phyloP scores from a whole-genome alignment of 1,139 yeast species.

The Yamadazyma sp. region DNA sequence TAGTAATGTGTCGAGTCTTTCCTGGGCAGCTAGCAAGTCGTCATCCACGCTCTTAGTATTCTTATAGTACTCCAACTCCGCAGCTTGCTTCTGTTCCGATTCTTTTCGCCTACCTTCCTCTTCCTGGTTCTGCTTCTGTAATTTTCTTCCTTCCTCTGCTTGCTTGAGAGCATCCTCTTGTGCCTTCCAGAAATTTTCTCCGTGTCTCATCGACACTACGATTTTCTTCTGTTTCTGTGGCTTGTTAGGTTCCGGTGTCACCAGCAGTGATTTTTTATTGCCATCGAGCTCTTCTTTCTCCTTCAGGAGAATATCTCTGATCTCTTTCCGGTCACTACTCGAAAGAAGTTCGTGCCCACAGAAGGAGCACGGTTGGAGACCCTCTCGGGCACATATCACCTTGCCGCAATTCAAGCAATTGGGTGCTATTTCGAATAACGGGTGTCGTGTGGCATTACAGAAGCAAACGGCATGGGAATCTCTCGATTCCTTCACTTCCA shows the following conservation, averaged over 20 bases:
- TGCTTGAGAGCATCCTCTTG: slow-evolving; percentile 63
- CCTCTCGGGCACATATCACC: slow-evolving; percentile 86
- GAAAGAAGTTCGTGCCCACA: slow-evolving; percentile 73
- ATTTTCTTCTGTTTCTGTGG: slow-evolving; percentile 33
- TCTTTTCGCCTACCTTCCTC: slow-evolving; percentile 25
- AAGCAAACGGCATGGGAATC: slow-evolving; percentile 49
- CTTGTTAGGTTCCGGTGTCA: slow-evolving; percentile 16
- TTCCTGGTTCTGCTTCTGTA: slow-evolving; percentile 24
- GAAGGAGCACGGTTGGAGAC: slow-evolving; percentile 83
- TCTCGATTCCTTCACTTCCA: slow-evolving; percentile 27
- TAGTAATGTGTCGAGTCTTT: slow-evolving; percentile 67
- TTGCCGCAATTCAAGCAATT: slow-evolving; percentile 94
- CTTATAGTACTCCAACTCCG: slow-evolving; percentile 36
- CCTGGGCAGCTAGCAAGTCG: slow-evolving; percentile 67
- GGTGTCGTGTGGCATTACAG: slow-evolving; percentile 85
- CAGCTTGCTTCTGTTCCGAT: slow-evolving; percentile 30
- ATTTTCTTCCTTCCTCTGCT: slow-evolving; percentile 40
- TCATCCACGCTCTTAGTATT: slow-evolving; percentile 40
- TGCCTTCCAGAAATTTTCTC: slow-evolving; percentile 66
- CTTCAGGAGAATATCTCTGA: slow-evolving; percentile 48
- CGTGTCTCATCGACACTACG: slow-evolving; percentile 54
- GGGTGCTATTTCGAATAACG: slow-evolving; percentile 85
- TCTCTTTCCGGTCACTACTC: slow-evolving; percentile 57
- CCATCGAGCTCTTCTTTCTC: slow-evolving; percentile 35
- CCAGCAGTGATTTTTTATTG: slow-evolving; percentile 5